A percentile compares a stretch with the other conserved stretches of the same genome.
Evolutionary conservation across 768 basidiomycete genomes (phyloP).

Genomic region (Amanita exitialis): DNA sequence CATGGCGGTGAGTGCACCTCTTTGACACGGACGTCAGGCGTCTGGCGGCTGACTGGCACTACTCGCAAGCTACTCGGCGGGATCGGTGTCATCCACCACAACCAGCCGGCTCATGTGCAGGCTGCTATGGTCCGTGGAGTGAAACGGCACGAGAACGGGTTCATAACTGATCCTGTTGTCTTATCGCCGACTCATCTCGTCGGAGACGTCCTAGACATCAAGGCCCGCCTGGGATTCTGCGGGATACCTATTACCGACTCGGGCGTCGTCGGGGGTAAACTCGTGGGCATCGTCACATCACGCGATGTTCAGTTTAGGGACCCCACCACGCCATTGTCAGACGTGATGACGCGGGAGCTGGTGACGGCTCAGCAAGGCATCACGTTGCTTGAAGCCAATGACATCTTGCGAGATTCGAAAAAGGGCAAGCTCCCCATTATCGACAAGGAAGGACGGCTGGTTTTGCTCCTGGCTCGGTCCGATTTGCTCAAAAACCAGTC

Average conservation of each 20-base stretch:
- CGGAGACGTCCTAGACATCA: constrained; percentile 89
- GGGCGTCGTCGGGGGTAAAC: constrained; percentile 80
- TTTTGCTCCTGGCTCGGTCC: constrained; percentile 86
- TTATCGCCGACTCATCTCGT: constrained; percentile 70
- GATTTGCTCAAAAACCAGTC: constrained; percentile 97
- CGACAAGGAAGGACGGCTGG: constrained; percentile 40
- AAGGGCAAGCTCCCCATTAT: constrained; percentile 90
- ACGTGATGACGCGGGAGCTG: constrained; percentile 85
- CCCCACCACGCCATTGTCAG: constrained; percentile 48
- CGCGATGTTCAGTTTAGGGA: constrained; percentile 93
- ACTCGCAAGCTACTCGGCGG: constrained; percentile 71
- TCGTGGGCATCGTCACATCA: constrained; percentile 92
- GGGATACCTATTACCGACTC: constrained; percentile 96
- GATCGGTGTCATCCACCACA: constrained; percentile 98
- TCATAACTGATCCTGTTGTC: constrained; percentile 92
- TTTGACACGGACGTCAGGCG: constrained; percentile 6
- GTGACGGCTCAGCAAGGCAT: constrained; percentile 85
- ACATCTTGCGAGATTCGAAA: constrained; percentile 90
- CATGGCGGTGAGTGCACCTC: constrained; percentile 66
- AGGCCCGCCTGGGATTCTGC: constrained; percentile 85
- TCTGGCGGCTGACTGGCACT: neutral
- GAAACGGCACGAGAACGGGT: constrained; percentile 97
- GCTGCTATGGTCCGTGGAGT: constrained; percentile 97
- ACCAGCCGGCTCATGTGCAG: constrained; percentile 75
- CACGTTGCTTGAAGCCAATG: constrained; percentile 86